phyloP scores from a whole-genome alignment of 106 monocot species.

The Agapanthus africanus region DNA sequence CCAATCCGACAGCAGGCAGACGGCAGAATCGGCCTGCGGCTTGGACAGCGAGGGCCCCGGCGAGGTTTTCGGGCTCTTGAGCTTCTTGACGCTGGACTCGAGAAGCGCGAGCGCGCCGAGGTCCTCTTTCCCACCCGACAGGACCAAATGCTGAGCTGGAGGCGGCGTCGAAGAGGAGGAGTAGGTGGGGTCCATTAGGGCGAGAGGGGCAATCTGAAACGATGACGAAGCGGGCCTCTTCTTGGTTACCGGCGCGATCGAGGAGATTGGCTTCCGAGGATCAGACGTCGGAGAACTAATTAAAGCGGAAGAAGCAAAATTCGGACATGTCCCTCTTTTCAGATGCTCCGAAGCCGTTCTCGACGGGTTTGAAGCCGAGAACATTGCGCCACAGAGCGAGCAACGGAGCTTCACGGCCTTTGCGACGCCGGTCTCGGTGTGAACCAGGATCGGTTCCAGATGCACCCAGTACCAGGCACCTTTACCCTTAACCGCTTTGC shows the following conservation, averaged over 20 bases:
- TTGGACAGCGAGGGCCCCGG: constrained; percentile 48
- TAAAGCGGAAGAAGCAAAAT: too few relatives aligned
- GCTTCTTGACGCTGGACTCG: constrained; percentile 75
- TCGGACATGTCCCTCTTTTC: constrained; percentile 89
- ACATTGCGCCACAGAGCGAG: constrained; percentile 74
- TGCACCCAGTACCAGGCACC: constrained; percentile 98
- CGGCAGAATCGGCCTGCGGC: constrained; percentile 56
- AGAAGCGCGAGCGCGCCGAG: constrained; percentile 35
- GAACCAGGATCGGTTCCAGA: constrained; percentile 68
- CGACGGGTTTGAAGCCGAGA: constrained; percentile 97
- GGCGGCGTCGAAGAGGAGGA: constrained; percentile 18
- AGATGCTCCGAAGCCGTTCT: constrained; percentile 93
- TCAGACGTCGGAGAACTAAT: constrained; percentile 27
- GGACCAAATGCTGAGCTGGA: constrained; percentile 27
- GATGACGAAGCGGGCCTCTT: constrained; percentile 18
- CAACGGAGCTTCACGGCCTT: constrained; percentile 86
- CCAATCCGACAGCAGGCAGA: constrained; percentile 74
- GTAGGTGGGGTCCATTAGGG: constrained; percentile 31
- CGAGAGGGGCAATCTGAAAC: constrained; percentile 15
- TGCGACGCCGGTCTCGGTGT: constrained; percentile 56
- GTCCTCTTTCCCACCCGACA: constrained; percentile 20
- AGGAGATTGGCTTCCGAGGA: constrained; percentile 34
- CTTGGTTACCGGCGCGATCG: constrained; percentile 20
- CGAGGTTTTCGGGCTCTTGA: constrained; percentile 52
- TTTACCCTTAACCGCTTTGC: constrained; percentile 83